Conservation (phyloP, 305 asterid species). For the Fraxinus greggii region DNA sequence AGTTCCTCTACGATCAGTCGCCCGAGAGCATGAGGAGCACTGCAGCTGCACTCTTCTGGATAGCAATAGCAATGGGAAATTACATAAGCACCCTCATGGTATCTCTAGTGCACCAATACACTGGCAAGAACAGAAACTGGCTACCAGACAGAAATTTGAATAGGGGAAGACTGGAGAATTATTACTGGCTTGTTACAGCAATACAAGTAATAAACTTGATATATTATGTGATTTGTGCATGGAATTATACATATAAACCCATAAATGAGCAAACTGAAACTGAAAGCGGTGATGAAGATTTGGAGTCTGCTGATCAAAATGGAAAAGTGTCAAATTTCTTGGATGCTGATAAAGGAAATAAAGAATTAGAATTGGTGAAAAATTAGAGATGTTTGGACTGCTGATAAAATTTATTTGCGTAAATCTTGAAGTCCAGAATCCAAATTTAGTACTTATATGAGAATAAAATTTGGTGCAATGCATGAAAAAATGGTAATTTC, state of each 20-base stretch:
- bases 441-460: not conserved
- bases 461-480: not conserved
- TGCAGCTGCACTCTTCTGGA: conserved; percentile 57
- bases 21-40: conserved; percentile 87
- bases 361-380: conserved; percentile 24
- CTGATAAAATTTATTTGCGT: not conserved
- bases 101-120: conserved; percentile 52
- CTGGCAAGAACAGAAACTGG: conserved; percentile 51
- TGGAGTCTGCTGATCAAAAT: conserved; percentile 25
- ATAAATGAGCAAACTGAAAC: conserved; percentile 33
- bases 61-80: conserved; percentile 55
- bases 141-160: conserved; percentile 75
- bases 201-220: conserved; percentile 54
- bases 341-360: conserved; percentile 4
- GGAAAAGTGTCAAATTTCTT: not conserved
- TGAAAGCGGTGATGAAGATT: conserved; percentile 25
- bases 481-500: not conserved
- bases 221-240: conserved; percentile 54
- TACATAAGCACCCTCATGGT: conserved; percentile 58
- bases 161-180: conserved; percentile 60
- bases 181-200: conserved; percentile 62
- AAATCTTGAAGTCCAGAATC: not conserved
- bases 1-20: conserved; percentile 68
- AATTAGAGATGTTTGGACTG: conserved; percentile 23
- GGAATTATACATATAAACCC: conserved; percentile 53